A percentile compares a stretch with the other conserved stretches of the same genome.
Evolutionary conservation across 305 asterid genomes (phyloP).

Genomic region (Rubia balearica): DNA sequence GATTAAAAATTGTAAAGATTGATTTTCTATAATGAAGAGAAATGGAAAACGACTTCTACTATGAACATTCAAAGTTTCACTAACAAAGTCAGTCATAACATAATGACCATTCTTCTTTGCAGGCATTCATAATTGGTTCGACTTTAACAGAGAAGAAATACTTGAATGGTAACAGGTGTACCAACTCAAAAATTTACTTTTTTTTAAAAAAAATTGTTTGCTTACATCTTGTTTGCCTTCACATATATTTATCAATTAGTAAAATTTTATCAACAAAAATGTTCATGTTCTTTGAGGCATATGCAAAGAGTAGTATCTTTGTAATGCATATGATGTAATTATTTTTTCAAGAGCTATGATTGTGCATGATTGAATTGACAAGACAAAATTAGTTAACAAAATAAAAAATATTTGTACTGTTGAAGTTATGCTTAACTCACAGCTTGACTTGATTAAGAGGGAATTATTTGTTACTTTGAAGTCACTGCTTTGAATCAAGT

Average conservation of each 20-base stretch:
- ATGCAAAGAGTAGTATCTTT: too few relatives aligned
- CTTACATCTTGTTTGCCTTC: too few relatives aligned
- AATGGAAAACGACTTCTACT: neutral
- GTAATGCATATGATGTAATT: neutral
- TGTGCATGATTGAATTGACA: neutral
- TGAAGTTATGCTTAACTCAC: neutral
- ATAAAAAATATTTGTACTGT: neutral
- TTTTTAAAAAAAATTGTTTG: too few relatives aligned
- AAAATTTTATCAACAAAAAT: too few relatives aligned
- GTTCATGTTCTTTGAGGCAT: too few relatives aligned
- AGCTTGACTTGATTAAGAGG: neutral
- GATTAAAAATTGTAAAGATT: neutral
- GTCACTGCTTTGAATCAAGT: constrained; percentile 22
- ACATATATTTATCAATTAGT: too few relatives aligned
- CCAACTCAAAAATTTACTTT: neutral
- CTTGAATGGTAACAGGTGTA: constrained; percentile 13
- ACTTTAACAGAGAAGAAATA: constrained; percentile 19
- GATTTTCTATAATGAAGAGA: too few relatives aligned
- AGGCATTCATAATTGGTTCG: constrained; percentile 20
- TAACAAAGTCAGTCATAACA: neutral
- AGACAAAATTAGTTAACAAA: neutral
- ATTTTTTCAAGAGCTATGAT: neutral
- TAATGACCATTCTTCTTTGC: neutral
- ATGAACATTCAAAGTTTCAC: neutral
- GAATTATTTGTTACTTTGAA: neutral